Conservation (phyloP, 495 filamentous ascomycete genomes). For the Penicillium diatomitis region DNA sequence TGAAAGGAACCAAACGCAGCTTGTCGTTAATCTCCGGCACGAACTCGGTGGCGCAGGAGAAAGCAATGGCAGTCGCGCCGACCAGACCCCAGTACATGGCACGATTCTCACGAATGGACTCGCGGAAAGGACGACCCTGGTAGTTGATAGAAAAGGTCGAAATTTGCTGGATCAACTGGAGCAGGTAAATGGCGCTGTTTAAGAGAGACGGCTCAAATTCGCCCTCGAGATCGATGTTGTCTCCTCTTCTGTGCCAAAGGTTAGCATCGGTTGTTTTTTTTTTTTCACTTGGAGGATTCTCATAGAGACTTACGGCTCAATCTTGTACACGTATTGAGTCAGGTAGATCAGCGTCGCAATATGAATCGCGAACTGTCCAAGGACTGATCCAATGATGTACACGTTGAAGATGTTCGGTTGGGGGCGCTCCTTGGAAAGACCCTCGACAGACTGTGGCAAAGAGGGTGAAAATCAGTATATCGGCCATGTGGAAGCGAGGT, state of each 20-base stretch:
- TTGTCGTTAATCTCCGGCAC: constrained; percentile 91
- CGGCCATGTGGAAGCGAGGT: not conserved
- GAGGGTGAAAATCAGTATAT: constrained; percentile 12
- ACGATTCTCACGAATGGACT: constrained; percentile 87
- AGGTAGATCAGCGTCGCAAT: constrained; percentile 92
- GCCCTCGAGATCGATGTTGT: constrained; percentile 80
- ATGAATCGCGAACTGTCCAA: constrained; percentile 96
- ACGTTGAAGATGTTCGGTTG: constrained; percentile 99
- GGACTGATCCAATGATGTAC: constrained; percentile 96
- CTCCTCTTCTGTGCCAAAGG: constrained; percentile 45
- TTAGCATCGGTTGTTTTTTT: constrained; percentile 13
- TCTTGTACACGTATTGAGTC: constrained; percentile 72
- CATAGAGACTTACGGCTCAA: constrained; percentile 60
- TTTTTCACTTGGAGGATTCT: no score
- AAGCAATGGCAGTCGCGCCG: constrained; percentile 78
- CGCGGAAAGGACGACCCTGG: constrained; percentile 94
- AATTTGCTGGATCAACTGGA: constrained; percentile 98
- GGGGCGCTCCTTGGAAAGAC: constrained; percentile 90
- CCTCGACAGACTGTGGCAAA: constrained; percentile 65
- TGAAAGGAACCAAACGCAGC: constrained; percentile 90
- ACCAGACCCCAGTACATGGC: constrained; percentile 98
- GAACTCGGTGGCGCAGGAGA: constrained; percentile 93
- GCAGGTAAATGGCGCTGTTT: constrained; percentile 94
- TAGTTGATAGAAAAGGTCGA: constrained; percentile 99
- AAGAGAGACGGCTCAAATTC: constrained; percentile 92